These are phyloP conservation scores for Phragmites australis DNA, from an alignment of 176 grass and related monocot species.

Conservation along the genomic window DNA sequence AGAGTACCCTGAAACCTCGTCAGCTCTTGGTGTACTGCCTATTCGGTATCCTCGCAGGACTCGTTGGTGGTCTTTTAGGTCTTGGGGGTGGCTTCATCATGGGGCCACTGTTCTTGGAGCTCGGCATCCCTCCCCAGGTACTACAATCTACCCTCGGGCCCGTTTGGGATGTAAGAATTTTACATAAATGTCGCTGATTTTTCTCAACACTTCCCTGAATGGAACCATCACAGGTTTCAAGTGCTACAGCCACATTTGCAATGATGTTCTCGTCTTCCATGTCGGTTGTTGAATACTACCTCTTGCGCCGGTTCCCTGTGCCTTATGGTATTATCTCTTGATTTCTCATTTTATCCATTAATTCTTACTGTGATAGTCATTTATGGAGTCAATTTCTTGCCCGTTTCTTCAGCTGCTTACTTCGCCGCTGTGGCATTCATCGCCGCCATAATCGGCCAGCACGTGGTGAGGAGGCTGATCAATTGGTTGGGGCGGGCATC, in stretches of 20 bases:
- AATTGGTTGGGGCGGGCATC: slow-evolving; percentile 61
- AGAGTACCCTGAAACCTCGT: slow-evolving; percentile 30
- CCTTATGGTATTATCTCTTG: slow-evolving; percentile 53
- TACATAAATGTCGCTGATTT: not conserved
- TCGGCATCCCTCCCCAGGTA: slow-evolving; percentile 77
- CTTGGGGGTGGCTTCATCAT: slow-evolving; percentile 85
- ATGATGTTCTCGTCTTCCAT: slow-evolving; percentile 96
- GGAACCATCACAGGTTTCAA: slow-evolving; percentile 51
- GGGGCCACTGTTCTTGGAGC: slow-evolving; percentile 80
- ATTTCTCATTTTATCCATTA: not conserved
- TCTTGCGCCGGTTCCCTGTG: slow-evolving; percentile 64
- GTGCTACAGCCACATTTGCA: slow-evolving; percentile 79
- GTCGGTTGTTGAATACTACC: slow-evolving; percentile 76
- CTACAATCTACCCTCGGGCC: not conserved
- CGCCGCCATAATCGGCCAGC: slow-evolving; percentile 53
- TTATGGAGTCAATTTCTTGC: not conserved
- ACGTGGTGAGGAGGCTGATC: slow-evolving; percentile 54
- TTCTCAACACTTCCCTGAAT: not conserved
- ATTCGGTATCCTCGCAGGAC: slow-evolving; percentile 56
- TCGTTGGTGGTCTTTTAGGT: slow-evolving; percentile 64
- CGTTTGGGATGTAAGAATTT: not conserved
- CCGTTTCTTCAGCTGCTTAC: slow-evolving; percentile 51
- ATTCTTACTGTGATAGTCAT: not conserved
- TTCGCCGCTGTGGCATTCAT: slow-evolving; percentile 44
- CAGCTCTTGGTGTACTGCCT: slow-evolving; percentile 60